Base-by-base conservation (phyloP, 1,284 basidiomycete genomes). In the Marasmius tenuissimus region DNA sequence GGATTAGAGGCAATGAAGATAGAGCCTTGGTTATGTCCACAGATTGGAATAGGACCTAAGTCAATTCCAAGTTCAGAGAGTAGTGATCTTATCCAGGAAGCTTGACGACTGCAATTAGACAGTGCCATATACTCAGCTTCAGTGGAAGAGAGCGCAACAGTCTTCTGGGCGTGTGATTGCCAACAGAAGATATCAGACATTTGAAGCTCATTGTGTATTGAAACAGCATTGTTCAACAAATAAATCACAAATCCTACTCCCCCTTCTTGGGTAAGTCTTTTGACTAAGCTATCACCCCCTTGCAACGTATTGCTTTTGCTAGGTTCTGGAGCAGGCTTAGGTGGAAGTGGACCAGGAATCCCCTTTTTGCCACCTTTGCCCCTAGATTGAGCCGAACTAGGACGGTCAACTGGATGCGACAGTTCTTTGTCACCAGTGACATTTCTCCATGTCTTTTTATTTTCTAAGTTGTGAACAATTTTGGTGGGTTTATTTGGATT, bases 1-100 rank as follows among this genome's bases (percentile, higher is more conserved):
- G 75, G 70, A 52, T 78, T 76, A 1, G 60, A 51, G 1, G 71
- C 69, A 7, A 79, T 63, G 33, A 67, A 64, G 9, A 81, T 70
- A 0, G 76, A 66, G 0, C 73, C 70, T 58, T 76, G 68, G 61
- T 81, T 81, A 65, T 81, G 75, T 14, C 67, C 66, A 64, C 60
- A 67, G 38, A 79, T 62, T 1, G 57, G 60, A 16, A 51, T 50
- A 27, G 40, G n/a, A 39, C 35, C 9, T 16, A 39, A 22, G 14
- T 58, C 35, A 42, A 67, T 53, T 22, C 66, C 62, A 0, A 75
- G 48, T 63, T 75, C 69, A 2, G 27, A 10, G 20, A 75, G 40
- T 1, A 75, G 54, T 6, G 48, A 49, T 14, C 18, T 49, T 1
- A 49, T 49, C 48, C 48, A 49, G 11, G 18, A n/a, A 20, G 4